Percentiles rank a stretch among this genome's conserved stretches.
These are phyloP conservation scores for Penicillium sp. DNA, from an alignment of 2,329 filamentous ascomycete genomes.

Conservation along the genomic window DNA sequence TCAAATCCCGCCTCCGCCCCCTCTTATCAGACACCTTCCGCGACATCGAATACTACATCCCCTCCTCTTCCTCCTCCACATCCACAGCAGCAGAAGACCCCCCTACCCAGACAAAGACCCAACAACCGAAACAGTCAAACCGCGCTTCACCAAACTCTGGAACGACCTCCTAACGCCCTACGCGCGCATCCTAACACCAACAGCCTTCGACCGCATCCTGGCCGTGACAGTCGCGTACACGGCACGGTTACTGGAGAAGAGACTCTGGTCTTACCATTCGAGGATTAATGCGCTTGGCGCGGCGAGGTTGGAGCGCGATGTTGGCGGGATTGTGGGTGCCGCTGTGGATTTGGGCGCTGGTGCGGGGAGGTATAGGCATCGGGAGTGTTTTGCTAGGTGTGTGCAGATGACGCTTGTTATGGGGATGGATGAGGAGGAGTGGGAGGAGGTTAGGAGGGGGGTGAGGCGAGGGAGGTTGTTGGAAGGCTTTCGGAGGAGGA, in stretches of 20 bases:
- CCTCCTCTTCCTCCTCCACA: too few species aligned
- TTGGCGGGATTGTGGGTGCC: constrained; percentile 65
- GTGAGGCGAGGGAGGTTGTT: constrained; percentile 49
- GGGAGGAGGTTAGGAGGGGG: constrained; percentile 67
- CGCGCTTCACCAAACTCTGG: constrained; percentile 82
- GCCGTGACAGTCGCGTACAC: constrained; percentile 71
- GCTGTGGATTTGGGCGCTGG: constrained; percentile 41
- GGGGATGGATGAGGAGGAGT: constrained; percentile 95
- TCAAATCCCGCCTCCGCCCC: constrained; percentile 78
- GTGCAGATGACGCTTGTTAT: constrained; percentile 79
- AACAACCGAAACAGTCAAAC: constrained; percentile 69
- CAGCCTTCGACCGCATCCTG: constrained; percentile 72
- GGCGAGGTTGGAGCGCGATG: constrained; percentile 77
- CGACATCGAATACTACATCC: constrained; percentile 87
- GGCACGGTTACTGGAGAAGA: constrained; percentile 75
- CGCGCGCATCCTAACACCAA: constrained; percentile 73
- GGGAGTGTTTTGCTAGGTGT: constrained; percentile 72
- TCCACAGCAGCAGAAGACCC: too few species aligned
- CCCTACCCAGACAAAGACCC: constrained; percentile 51
- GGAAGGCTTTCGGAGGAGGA: constrained; percentile 70
- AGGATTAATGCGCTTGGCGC: constrained; percentile 77
- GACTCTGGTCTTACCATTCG: constrained; percentile 75
- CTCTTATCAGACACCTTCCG: constrained; percentile 86
- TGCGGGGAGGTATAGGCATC: constrained; percentile 63
- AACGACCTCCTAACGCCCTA: constrained; percentile 79